A percentile compares a stretch with the other conserved stretches of the same genome.
phyloP scores from a whole-genome alignment of 2,329 filamentous ascomycete genomes.

The Cadophora sp. region DNA sequence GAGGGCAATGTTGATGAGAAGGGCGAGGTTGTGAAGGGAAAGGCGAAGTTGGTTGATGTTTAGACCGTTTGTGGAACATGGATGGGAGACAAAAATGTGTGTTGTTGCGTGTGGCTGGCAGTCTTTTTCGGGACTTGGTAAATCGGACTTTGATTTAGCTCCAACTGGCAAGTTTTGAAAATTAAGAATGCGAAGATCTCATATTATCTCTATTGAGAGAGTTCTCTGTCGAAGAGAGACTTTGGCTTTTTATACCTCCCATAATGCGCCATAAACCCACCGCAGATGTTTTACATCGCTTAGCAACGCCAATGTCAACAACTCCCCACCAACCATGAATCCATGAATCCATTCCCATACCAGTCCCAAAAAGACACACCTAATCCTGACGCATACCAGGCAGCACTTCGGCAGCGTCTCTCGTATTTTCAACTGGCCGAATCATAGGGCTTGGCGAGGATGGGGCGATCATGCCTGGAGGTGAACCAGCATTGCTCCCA shows the following conservation, averaged over 20 bases:
- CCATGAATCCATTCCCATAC: background rate
- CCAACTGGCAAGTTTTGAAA: background rate
- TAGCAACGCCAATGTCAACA: slow-evolving; percentile 15
- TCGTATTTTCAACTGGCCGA: slow-evolving; percentile 33
- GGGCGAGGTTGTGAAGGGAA: slow-evolving; percentile 17
- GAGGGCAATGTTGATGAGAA: slow-evolving; percentile 8
- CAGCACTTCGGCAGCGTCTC: slow-evolving; percentile 41
- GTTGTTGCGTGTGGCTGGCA: background rate
- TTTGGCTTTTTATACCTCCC: background rate
- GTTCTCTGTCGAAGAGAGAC: background rate
- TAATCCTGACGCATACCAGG: slow-evolving; percentile 39
- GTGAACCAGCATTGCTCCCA: slow-evolving; percentile 15
- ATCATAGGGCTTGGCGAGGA: slow-evolving; percentile 29
- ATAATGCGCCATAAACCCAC: slow-evolving; percentile 2
- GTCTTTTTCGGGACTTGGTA: background rate
- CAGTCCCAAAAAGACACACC: background rate
- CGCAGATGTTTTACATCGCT: slow-evolving; percentile 8
- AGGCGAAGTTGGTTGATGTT: slow-evolving; percentile 40
- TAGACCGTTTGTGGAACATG: slow-evolving; percentile 16
- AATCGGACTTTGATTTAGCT: background rate
- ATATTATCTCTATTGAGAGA: background rate
- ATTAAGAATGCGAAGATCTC: background rate
- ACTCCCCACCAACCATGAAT: background rate
- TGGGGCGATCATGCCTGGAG: slow-evolving; percentile 13
- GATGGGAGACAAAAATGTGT: too few relatives aligned